Base-by-base conservation (phyloP, 2,329 filamentous ascomycete genomes). In the Fusarium nodosum region DNA sequence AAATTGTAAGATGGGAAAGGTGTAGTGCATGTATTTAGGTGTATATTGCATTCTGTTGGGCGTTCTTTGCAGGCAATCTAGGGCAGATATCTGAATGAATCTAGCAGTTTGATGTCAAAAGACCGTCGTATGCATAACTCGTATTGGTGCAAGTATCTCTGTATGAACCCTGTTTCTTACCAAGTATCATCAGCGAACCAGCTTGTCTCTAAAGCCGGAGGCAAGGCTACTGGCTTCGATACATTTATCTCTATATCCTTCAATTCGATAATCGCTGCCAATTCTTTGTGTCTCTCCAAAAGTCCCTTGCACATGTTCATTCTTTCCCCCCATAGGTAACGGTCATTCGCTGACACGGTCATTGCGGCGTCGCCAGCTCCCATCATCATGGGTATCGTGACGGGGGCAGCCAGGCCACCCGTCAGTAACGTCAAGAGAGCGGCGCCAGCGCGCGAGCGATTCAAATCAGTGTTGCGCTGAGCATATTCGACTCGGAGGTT, bases 331-430 rank as follows among this genome's bases (percentile, higher is more conserved):
- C 55, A 59, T 1, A 62, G 16, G 28, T 41, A 60, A 13, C 55
- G 46, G n/a, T 62, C 59, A 2, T 22, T 47, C 15, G 38, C 26
- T 18, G 58, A 58, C 53, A 61, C 59, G 1, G 57, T 48, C 52
- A 44, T 59, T 11, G 48, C 54, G 8, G 45, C 46, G 8, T 57
- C 59, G 11, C 46, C 46, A 18, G 34, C 59, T 30, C 59, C 59
- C 59, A 62, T 62, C 54, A 62, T 62, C 54, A 62, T 62, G 3
- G 59, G 59, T 30, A 62, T 62, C 15, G 59, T 62, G 15, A 62
- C 15, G 3, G 59, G 59, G 28, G 59, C 59, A 20, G 59, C 59
- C 16, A 62, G 15, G 13, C 59, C 59, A 0, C 61, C 61, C 0
- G 63, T 66, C 26, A 66, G 28, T 0, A 65, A 10, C 2, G 62